phyloP scores from a whole-genome alignment of 2,329 filamentous ascomycete genomes.

The Cordyceps militaris region DNA sequence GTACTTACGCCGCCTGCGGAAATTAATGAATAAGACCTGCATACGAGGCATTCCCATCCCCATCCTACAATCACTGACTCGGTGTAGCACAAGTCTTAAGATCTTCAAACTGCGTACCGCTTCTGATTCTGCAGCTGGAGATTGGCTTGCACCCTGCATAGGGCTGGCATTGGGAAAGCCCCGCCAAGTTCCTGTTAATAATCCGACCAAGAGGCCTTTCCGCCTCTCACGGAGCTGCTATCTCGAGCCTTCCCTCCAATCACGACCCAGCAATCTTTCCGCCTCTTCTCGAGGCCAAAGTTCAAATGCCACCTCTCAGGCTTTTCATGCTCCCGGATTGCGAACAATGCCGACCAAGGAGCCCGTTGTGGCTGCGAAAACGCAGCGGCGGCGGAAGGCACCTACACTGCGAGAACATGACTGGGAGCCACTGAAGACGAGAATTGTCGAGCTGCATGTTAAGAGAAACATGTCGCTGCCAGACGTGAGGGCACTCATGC shows the following conservation, averaged over 20 bases:
- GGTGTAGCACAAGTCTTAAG: too few relatives aligned
- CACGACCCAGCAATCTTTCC: too few relatives aligned
- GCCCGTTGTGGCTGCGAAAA: background rate
- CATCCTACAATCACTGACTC: too few relatives aligned
- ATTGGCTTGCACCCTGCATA: too few relatives aligned
- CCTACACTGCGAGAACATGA: background rate
- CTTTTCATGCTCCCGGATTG: too few relatives aligned
- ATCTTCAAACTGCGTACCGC: too few relatives aligned
- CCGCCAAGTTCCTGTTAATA: background rate
- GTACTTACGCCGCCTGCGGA: too few relatives aligned
- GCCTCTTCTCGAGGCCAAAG: background rate
- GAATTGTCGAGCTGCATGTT: background rate
- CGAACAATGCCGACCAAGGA: background rate
- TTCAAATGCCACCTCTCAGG: background rate
- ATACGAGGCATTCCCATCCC: too few relatives aligned
- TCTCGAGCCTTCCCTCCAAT: background rate
- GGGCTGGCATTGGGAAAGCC: background rate
- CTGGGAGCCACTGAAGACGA: conserved; percentile 1
- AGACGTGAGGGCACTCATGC: background rate
- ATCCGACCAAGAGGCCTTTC: background rate
- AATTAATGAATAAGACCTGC: too few relatives aligned
- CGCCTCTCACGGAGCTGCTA: background rate
- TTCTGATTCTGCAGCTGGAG: too few relatives aligned
- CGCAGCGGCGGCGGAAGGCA: conserved; percentile 1
- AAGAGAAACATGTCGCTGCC: background rate